phyloP scores from a whole-genome alignment of 805 yeast genomes.

The Tetrapisispora fleetii region DNA sequence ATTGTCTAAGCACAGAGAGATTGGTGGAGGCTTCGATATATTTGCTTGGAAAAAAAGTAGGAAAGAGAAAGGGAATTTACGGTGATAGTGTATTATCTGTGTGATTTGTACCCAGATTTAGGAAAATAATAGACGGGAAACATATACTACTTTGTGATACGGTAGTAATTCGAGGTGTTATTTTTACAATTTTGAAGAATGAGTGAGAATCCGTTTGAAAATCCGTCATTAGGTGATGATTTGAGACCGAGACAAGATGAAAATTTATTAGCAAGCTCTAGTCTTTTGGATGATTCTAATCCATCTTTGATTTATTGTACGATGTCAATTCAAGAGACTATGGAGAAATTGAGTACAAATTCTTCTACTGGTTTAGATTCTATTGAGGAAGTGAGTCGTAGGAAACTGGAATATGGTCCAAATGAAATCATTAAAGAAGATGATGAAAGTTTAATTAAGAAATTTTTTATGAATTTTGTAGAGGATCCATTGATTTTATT shows the following conservation, averaged over 20 bases:
- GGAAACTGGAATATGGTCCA: slow-evolving; percentile 68
- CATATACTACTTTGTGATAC: too few species aligned
- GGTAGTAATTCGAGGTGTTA: too few species aligned
- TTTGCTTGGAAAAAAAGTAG: too few species aligned
- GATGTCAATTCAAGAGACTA: slow-evolving; percentile 56
- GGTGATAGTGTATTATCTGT: too few species aligned
- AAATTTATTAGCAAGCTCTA: slow-evolving; percentile 1
- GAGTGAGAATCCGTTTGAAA: slow-evolving; percentile 1
- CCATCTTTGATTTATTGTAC: slow-evolving; percentile 61
- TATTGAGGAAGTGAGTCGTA: slow-evolving; percentile 56
- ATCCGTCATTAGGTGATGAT: background rate
- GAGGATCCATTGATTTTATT: slow-evolving; percentile 86
- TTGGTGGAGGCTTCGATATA: too few species aligned
- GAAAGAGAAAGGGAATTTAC: too few species aligned
- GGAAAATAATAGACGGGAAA: too few species aligned
- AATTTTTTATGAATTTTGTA: slow-evolving; percentile 71
- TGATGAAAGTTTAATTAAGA: slow-evolving; percentile 57
- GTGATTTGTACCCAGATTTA: too few species aligned
- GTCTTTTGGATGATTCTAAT: slow-evolving; percentile 27
- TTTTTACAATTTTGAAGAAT: background rate
- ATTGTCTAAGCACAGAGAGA: too few species aligned
- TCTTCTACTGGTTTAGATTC: slow-evolving; percentile 49
- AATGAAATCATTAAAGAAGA: slow-evolving; percentile 75
- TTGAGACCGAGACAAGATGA: background rate
- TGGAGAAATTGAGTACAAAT: slow-evolving; percentile 53